Conservation (phyloP, 2,329 filamentous ascomycete genomes). For the Aspergillus ochraceus region DNA sequence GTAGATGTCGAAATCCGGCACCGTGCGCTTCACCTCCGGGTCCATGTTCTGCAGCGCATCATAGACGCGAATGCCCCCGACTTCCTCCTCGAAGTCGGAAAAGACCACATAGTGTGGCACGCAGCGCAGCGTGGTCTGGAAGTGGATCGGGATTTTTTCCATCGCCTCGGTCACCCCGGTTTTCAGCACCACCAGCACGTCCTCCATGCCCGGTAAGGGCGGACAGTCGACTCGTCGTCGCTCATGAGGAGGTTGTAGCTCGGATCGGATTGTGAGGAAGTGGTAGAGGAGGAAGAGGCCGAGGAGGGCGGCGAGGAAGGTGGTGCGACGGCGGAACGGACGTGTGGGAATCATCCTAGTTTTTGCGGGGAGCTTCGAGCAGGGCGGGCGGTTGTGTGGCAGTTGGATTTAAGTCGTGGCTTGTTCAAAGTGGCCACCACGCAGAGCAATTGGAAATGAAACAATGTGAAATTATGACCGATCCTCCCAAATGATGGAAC, state of each 20-base stretch:
- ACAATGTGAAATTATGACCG: conserved; percentile 5
- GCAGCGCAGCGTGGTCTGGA: conserved; percentile 56
- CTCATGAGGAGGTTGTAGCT: conserved; percentile 51
- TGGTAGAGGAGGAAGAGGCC: conserved; percentile 55
- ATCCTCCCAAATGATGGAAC: conserved; percentile 9
- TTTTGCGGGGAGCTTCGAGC: background rate
- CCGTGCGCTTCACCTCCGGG: conserved; percentile 36
- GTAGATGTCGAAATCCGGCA: conserved; percentile 55
- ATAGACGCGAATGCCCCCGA: conserved; percentile 51
- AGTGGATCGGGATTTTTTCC: conserved; percentile 56
- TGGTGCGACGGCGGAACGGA: conserved; percentile 35
- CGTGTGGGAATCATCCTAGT: conserved; percentile 44
- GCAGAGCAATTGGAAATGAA: conserved; percentile 2
- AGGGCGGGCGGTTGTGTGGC: background rate
- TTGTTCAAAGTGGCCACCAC: conserved; percentile 1
- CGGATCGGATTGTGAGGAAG: conserved; percentile 61
- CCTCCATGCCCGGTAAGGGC: conserved; percentile 44
- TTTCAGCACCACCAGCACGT: conserved; percentile 58
- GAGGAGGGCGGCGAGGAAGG: conserved; percentile 57
- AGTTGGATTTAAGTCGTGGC: background rate
- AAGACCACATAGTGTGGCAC: conserved; percentile 58
- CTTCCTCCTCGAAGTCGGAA: conserved; percentile 57
- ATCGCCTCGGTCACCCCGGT: conserved; percentile 60
- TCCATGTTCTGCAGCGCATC: conserved; percentile 51
- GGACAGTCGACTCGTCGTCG: conserved; percentile 26